These are phyloP conservation scores for Phytophthora sansomeana DNA, from an alignment of 352 stramenopile species.

Conservation along the genomic window DNA sequence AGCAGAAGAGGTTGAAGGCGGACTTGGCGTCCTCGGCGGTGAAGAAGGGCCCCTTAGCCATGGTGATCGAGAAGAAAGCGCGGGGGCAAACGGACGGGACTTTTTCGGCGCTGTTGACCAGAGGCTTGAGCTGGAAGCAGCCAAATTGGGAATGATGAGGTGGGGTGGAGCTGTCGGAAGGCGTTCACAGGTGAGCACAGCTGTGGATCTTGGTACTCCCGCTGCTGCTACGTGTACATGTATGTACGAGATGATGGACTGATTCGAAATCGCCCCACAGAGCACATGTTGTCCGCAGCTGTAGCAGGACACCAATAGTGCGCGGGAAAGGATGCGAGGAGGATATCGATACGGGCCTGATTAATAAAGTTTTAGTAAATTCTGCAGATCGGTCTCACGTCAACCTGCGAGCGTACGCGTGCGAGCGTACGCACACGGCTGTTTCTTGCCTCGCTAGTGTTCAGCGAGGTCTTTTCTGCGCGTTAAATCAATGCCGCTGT, in stretches of 20 bases:
- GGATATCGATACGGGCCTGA: no score
- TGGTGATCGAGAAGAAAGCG: no score
- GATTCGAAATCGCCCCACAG: no score
- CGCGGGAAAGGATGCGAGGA: conserved; percentile 8
- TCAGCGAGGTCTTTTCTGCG: conserved; percentile 4
- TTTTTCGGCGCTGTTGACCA: background rate
- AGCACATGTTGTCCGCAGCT: background rate
- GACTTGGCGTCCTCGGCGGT: conserved; percentile 52
- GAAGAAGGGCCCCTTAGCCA: conserved; percentile 27
- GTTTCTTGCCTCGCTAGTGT: no score
- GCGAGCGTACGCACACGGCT: background rate
- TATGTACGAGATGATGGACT: no score
- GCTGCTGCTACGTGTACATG: no score
- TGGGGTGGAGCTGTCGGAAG: background rate
- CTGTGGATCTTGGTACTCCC: no score
- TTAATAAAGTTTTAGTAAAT: conserved; percentile 5
- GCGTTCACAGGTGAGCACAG: no score
- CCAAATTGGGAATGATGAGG: conserved; percentile 7
- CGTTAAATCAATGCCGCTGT: conserved; percentile 1
- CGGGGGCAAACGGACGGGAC: no score
- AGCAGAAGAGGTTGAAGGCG: no score
- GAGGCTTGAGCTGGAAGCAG: background rate
- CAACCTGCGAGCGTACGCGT: background rate
- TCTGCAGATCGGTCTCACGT: conserved; percentile 2
- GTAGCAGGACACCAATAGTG: background rate